Percentiles rank a stretch among this genome's conserved stretches.
Conservation (phyloP, 2,329 filamentous ascomycete genomes). For the Mariannaea elegans region DNA sequence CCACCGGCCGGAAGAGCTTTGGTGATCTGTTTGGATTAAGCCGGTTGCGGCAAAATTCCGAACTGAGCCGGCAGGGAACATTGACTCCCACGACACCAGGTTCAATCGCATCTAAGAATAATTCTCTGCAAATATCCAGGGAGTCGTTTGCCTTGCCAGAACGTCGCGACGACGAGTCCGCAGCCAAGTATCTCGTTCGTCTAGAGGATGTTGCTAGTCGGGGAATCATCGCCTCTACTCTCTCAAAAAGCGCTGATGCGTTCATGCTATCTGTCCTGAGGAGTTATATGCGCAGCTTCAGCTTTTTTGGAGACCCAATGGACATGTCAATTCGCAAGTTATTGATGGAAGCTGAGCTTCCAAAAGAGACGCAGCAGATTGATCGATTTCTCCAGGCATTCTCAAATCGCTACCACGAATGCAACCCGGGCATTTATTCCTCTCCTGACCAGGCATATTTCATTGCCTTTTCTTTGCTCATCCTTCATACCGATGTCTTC, state of each 20-base stretch:
- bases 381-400: conserved; percentile 94
- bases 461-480: conserved; percentile 94
- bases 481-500: conserved; percentile 98
- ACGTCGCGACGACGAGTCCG: conserved; percentile 85
- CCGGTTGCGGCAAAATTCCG: conserved; percentile 83
- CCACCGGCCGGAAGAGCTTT: conserved; percentile 92
- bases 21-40: conserved; percentile 85
- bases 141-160: conserved; percentile 79
- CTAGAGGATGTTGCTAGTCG: conserved; percentile 83
- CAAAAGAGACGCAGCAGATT: conserved; percentile 98
- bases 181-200: conserved; percentile 86
- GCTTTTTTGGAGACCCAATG: conserved; percentile 96
- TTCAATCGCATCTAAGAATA: conserved; percentile 78
- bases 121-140: conserved; percentile 80
- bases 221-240: conserved; percentile 82
- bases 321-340: conserved; percentile 97
- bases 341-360: conserved; percentile 94
- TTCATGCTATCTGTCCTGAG: conserved; percentile 86
- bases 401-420: conserved; percentile 96
- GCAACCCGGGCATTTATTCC: conserved; percentile 94
- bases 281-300: conserved; percentile 95
- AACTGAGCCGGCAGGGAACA: conserved; percentile 75
- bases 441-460: conserved; percentile 97
- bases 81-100: conserved; percentile 74
- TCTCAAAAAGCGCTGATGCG: conserved; percentile 86